Base-by-base conservation (phyloP, 1,284 basidiomycete genomes). In the Tetrapyrgos nigripes region DNA sequence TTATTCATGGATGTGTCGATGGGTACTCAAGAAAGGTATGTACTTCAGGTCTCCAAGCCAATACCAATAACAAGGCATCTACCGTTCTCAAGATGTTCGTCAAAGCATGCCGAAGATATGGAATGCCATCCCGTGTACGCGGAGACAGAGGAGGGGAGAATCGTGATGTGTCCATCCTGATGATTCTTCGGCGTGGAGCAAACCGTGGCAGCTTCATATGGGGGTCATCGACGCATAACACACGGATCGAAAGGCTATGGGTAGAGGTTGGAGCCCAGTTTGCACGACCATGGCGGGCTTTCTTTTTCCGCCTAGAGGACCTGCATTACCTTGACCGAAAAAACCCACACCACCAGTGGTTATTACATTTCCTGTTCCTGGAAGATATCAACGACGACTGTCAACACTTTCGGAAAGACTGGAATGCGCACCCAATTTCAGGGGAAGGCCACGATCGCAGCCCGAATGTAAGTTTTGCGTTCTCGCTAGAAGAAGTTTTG, bases 341-440 rank as follows among this genome's bases (percentile, higher is more conserved):
- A 17, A 54, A 62, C 28, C 52, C 48, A 3, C 27, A 35, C 10
- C 73, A 77, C 54, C 56, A 77, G 0, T 78, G 76, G 75, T 66
- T 76, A 0, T 61, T 78, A 1, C 74, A 78, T 46, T 21, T 31
- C 0, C 66, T 77, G 1, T 78, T 76, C 44, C 62, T 76, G 0
- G 53, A 62, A 4, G 53, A 54, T 0, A 70, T 78, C 50, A 70
- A 77, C 33, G 50, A 48, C 1, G 73, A 76, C 50, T 73, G 71
- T 31, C 19, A 58, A 2, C 24, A 52, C 1, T 77, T 76, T 44
- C 50, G 55, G 8, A 31, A 52, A 3, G 63, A 72, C n/a, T 76
- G 75, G 73, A 75, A 76, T 26, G 3, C 6, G 17, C 70, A 77
- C 44, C 69, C 60, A 1, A 59, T 73, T 9, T 65, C 63, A 4